phyloP scores from a whole-genome alignment of 2,329 filamentous ascomycete species.

The Colletotrichum australisinense region DNA sequence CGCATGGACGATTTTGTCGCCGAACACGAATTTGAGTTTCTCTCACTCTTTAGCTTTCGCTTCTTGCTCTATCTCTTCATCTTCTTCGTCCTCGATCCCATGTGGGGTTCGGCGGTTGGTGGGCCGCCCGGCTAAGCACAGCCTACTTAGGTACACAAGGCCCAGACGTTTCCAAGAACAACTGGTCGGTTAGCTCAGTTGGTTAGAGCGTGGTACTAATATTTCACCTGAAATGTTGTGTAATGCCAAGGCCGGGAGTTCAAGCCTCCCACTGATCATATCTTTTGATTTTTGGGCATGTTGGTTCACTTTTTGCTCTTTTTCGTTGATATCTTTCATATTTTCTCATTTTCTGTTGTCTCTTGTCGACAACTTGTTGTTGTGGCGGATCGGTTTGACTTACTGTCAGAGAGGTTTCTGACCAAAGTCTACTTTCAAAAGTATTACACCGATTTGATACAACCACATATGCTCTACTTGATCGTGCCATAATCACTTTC shows the following conservation, averaged over 20 bases:
- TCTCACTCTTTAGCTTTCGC: neutral
- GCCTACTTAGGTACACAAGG: accelerated
- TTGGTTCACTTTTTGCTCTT: too few species aligned
- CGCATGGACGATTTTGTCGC: neutral
- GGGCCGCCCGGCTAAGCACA: too few species aligned
- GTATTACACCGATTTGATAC: too few species aligned
- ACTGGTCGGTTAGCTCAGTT: neutral
- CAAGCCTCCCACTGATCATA: neutral
- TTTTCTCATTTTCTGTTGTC: too few species aligned
- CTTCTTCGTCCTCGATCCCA: neutral
- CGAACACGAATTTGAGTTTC: neutral
- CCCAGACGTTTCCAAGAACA: accelerated
- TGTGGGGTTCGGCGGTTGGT: neutral
- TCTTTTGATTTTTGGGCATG: neutral
- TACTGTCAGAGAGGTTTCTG: too few species aligned
- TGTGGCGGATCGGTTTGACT: too few species aligned
- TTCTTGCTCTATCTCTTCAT: neutral
- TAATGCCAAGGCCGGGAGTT: neutral
- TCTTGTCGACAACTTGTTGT: too few species aligned
- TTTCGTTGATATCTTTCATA: too few species aligned
- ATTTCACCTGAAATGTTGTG: neutral
- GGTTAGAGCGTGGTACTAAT: neutral
- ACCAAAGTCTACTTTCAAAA: too few species aligned
- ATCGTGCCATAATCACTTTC: too few species aligned
- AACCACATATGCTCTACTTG: too few species aligned